A percentile compares a stretch with the other conserved stretches of the same genome.
phyloP scores from a whole-genome alignment of 805 yeast genomes.

The Barnettozyma pratensis region DNA sequence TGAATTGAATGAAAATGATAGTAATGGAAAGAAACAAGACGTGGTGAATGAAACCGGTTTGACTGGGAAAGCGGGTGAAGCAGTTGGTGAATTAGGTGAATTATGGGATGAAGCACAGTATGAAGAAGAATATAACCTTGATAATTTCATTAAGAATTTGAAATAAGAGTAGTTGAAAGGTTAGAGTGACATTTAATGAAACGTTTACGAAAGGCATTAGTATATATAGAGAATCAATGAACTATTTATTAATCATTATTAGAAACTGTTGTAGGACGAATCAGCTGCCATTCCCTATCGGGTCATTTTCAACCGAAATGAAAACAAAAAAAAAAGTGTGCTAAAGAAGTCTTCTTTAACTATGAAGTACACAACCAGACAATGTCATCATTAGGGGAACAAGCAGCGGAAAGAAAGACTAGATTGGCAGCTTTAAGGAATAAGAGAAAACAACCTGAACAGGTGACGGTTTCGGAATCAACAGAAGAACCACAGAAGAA shows the following conservation, averaged over 20 bases:
- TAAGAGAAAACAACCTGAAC: conserved; percentile 12
- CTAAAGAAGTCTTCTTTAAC: not conserved
- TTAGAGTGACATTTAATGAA: not conserved
- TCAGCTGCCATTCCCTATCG: too few relatives aligned
- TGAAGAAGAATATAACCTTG: conserved; percentile 94
- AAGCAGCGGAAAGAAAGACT: conserved; percentile 27
- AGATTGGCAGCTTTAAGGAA: conserved; percentile 23
- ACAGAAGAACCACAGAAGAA: conserved; percentile 1
- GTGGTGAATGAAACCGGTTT: conserved; percentile 64
- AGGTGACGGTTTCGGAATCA: not conserved
- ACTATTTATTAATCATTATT: not conserved
- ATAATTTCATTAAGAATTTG: conserved; percentile 72
- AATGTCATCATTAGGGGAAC: conserved; percentile 22
- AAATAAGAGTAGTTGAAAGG: conserved; percentile 11
- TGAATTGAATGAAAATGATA: conserved; percentile 28
- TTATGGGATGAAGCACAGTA: conserved; percentile 96
- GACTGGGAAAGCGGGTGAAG: conserved; percentile 80
- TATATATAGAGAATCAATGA: not conserved
- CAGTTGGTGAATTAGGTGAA: conserved; percentile 84
- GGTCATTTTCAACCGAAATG: not conserved
- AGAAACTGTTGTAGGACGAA: too few relatives aligned
- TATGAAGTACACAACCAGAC: not conserved
- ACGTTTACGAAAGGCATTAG: not conserved
- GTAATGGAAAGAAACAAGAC: conserved; percentile 23
- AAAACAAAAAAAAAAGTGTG: not conserved